Evolutionary conservation across 495 filamentous ascomycete genomes (phyloP), one percentile per base, ranked within the genome.

Genomic region (Annulohypoxylon stygium): DNA sequence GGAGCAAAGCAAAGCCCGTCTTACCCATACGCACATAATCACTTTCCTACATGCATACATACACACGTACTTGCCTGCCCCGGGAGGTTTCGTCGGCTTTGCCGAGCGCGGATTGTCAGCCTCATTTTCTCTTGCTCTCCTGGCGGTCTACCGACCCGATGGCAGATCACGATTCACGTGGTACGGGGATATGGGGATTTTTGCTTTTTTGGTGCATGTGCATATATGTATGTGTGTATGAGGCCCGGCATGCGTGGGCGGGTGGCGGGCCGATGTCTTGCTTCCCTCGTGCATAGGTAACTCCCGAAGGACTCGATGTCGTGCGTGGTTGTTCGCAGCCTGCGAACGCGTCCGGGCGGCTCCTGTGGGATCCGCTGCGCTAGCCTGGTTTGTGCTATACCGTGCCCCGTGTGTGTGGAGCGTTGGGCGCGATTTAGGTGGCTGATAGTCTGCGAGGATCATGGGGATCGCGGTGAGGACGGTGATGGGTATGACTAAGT

Each of bases 231-330:
- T 30, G 14, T 14, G 1, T 18, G 50, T 23, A 11, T 33, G 23
- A 3, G 9, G 10, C 6, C 30, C 10, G 51, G 25, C n/a, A 37
- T 65, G 50, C 45, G 43, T 12, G 23, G n/a, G 18, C 45, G 18
- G 14, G 48, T 55, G 60, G 65, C 65, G 65, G 65, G 54, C 55
- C 65, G 41, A 67, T 58, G 63, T 20, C 23, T 26, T 59, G 51
- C 64, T 23, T 58, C 14, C 5, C 14, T 33, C n/a, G 12, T 54
- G 43, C 50, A 65, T 54, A 10, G 55, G 16, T 20, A 33, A 11
- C 14, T 23, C 6, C 14, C 37, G 25, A n/a, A 47, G 65, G 70
- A 73, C 70, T 68, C 64, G 59, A 73, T 73, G 70, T 61, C 39
- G 70, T 73, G 70, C 70, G 30, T 68, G 36, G 70, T 47, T 30